Evolutionary conservation across 2,329 filamentous ascomycete species (phyloP).

Genomic region (Colletotrichum sp.): DNA sequence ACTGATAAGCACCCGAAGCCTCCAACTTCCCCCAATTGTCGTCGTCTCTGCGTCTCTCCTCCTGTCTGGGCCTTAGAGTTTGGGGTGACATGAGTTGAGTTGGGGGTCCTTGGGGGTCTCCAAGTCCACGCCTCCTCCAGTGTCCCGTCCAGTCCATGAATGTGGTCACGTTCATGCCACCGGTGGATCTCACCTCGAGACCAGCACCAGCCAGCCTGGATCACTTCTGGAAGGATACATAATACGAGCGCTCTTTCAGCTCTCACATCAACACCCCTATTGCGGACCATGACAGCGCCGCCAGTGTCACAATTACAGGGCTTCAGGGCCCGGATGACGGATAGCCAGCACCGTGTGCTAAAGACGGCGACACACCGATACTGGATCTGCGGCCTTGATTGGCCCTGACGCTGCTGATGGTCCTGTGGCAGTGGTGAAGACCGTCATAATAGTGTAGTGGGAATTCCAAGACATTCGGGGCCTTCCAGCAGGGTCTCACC

Average conservation of each 20-base stretch:
- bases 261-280: not conserved
- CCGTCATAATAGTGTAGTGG: conserved; percentile 20
- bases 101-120: not conserved
- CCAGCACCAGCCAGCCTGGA: not conserved
- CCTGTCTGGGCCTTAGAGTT: conserved; percentile 12
- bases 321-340: not conserved
- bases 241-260: not conserved
- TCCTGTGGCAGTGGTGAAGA: not conserved
- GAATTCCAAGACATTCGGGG: not conserved
- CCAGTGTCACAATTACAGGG: not conserved
- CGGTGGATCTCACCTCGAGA: not conserved
- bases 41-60: not conserved
- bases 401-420: not conserved
- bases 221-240: not conserved
- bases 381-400: not conserved
- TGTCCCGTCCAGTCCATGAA: not conserved
- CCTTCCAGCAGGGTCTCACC: conserved; percentile 8
- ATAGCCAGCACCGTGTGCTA: not conserved
- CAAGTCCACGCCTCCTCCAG: not conserved
- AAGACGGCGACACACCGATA: not conserved
- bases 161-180: not conserved
- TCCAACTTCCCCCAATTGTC: not conserved
- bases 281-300: not conserved
- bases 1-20: conserved; percentile 16
- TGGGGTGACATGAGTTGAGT: conserved; percentile 10